Evolutionary conservation across 169 alveolate species (phyloP).

Genomic region (Plasmodium vinckei): DNA sequence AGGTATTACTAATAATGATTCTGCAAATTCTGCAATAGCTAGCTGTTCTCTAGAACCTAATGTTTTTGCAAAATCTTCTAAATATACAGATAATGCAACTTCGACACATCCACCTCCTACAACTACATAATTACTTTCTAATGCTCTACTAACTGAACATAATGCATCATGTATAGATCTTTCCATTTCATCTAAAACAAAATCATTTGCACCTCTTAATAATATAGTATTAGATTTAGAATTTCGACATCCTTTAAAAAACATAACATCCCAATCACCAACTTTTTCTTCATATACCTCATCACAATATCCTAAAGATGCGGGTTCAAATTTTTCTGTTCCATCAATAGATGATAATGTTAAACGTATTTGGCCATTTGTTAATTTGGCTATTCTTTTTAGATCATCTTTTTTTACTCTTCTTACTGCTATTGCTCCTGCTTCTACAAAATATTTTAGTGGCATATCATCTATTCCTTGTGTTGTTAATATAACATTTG

Average conservation of each 20-base stretch:
- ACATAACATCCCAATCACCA: constrained; percentile 98
- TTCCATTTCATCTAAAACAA: constrained; percentile 97
- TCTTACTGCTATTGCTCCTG: constrained; percentile 97
- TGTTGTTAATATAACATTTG: constrained; percentile 98
- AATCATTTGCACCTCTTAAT: constrained; percentile 98
- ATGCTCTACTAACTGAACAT: constrained; percentile 96
- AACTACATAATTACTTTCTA: constrained; percentile 88
- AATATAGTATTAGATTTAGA: constrained; percentile 90
- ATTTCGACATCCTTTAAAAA: constrained; percentile 94
- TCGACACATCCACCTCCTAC: constrained; percentile 99
- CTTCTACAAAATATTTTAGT: constrained; percentile 98
- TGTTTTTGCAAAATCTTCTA: constrained; percentile 97
- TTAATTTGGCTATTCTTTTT: constrained; percentile 95
- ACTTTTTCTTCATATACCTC: constrained; percentile 95
- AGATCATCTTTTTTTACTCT: constrained; percentile 96
- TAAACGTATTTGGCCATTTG: constrained; percentile 92
- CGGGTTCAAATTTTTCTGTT: constrained; percentile 95
- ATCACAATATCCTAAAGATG: constrained; percentile 93
- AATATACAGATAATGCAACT: constrained; percentile 95
- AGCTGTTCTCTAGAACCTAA: constrained; percentile 97
- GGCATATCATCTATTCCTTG: constrained; percentile 99
- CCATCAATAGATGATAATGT: constrained; percentile 96
- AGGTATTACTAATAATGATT: constrained; percentile 97
- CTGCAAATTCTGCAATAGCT: constrained; percentile 99
- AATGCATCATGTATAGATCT: constrained; percentile 98